phyloP scores from a whole-genome alignment of 495 filamentous ascomycete species.

The Immersiella caudata region DNA sequence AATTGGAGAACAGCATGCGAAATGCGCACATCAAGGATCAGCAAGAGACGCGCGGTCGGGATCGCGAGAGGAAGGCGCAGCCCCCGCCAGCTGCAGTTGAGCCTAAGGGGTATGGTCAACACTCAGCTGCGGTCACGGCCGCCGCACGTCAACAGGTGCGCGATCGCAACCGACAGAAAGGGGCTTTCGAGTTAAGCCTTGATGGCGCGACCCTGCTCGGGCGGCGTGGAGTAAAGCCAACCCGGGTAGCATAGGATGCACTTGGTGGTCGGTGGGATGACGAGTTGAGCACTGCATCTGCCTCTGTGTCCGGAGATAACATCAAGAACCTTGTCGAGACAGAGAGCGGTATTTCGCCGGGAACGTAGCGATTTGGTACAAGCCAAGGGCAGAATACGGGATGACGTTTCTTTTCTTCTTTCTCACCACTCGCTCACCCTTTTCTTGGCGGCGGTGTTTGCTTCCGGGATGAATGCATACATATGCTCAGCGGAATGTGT shows the following conservation, averaged over 20 bases:
- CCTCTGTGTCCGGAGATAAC: too few species aligned
- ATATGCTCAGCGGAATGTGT: background rate
- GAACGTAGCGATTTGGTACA: background rate
- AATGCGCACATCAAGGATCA: conserved; percentile 70
- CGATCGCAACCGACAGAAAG: conserved; percentile 60
- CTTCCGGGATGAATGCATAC: conserved; percentile 1
- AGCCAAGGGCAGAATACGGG: background rate
- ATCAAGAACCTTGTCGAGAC: background rate
- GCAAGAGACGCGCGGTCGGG: conserved; percentile 52
- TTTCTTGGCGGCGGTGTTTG: background rate
- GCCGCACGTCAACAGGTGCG: conserved; percentile 76
- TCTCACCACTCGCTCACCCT: background rate
- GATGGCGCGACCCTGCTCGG: conserved; percentile 88
- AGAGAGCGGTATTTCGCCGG: background rate
- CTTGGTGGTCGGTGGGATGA: background rate
- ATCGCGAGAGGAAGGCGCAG: conserved; percentile 44
- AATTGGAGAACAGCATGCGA: conserved; percentile 83
- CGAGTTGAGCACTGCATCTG: background rate
- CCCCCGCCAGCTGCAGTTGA: conserved; percentile 46
- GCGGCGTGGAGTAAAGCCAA: conserved; percentile 64
- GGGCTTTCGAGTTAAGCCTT: conserved; percentile 86
- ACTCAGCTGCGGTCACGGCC: conserved; percentile 72
- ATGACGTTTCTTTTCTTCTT: background rate
- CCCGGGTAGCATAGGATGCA: conserved; percentile 42
- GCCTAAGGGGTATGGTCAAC: conserved; percentile 77